These are phyloP conservation scores for Pestalotiopsis sp. DNA, from an alignment of 2,329 filamentous ascomycete genomes.

Conservation along the genomic window DNA sequence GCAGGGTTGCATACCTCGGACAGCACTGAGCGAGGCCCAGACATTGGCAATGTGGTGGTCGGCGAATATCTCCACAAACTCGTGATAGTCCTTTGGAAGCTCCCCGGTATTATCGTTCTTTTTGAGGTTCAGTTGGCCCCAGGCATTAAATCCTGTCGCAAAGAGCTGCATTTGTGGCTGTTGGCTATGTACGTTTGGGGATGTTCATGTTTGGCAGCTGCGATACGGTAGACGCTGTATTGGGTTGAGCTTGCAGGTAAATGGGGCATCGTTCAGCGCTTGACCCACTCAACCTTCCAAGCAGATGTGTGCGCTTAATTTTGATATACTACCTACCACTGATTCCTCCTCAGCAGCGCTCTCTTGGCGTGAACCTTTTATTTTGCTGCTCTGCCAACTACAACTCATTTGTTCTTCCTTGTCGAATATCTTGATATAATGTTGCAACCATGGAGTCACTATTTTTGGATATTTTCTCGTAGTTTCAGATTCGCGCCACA, in stretches of 20 bases:
- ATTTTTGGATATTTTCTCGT: too few species aligned
- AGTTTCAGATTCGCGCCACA: too few species aligned
- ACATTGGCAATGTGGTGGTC: neutral
- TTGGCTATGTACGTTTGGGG: neutral
- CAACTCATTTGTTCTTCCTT: too few species aligned
- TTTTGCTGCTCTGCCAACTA: too few species aligned
- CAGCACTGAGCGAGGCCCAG: neutral
- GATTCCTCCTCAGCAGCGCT: too few species aligned
- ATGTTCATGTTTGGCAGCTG: neutral
- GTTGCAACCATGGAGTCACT: too few species aligned
- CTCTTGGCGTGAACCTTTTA: too few species aligned
- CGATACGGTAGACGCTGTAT: neutral
- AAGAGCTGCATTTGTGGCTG: constrained; percentile 47
- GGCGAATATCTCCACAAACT: neutral
- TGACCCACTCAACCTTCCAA: too few species aligned
- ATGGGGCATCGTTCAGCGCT: too few species aligned
- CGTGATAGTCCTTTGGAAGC: neutral
- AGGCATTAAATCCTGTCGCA: constrained; percentile 60
- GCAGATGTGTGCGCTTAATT: too few species aligned
- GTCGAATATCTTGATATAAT: too few species aligned
- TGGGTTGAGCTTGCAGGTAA: neutral
- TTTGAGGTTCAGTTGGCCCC: constrained; percentile 52
- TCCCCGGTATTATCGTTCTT: neutral
- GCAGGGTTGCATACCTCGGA: neutral
- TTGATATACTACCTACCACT: too few species aligned